Conservation (phyloP, 192 early-diverging fungal genomes). For the Coemansia sp. region DNA sequence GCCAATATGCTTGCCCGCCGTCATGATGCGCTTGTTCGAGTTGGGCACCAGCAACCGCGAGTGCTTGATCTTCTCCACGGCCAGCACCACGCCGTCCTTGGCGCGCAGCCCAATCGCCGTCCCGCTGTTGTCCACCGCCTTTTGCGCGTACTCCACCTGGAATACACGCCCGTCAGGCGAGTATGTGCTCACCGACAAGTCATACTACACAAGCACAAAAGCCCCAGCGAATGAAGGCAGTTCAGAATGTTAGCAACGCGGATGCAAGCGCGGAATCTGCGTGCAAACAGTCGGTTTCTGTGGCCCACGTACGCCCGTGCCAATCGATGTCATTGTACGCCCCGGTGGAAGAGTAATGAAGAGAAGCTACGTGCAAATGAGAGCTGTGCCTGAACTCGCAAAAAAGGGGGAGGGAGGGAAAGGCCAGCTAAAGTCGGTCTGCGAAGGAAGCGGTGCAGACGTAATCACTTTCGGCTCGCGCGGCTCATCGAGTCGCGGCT, state of each 20-base stretch:
- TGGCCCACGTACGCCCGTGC: slow-evolving; percentile 70
- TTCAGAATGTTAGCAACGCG: not conserved
- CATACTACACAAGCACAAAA: slow-evolving; percentile 61
- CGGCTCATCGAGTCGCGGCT: no score
- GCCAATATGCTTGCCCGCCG: slow-evolving; percentile 87
- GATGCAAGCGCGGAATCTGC: not conserved
- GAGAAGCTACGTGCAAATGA: not conserved
- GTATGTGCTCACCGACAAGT: slow-evolving; percentile 96
- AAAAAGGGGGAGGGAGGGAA: no score
- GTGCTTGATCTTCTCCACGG: slow-evolving; percentile 91
- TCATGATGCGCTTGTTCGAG: slow-evolving; percentile 89
- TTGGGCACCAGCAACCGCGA: slow-evolving; percentile 91
- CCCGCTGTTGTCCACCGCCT: slow-evolving; percentile 98
- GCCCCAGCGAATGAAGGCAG: no score
- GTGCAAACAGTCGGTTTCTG: not conserved
- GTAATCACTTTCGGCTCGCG: no score
- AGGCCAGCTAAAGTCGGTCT: no score
- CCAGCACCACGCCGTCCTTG: slow-evolving; percentile 94
- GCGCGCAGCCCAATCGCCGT: slow-evolving; percentile 91
- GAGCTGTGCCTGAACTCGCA: no score
- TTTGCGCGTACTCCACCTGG: slow-evolving; percentile 97
- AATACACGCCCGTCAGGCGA: slow-evolving; percentile 98
- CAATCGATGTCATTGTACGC: slow-evolving; percentile 75
- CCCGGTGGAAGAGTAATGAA: not conserved
- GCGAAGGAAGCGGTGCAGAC: no score